phyloP scores from a whole-genome alignment of 768 basidiomycete genomes.

The Psilocybe tampanensis region DNA sequence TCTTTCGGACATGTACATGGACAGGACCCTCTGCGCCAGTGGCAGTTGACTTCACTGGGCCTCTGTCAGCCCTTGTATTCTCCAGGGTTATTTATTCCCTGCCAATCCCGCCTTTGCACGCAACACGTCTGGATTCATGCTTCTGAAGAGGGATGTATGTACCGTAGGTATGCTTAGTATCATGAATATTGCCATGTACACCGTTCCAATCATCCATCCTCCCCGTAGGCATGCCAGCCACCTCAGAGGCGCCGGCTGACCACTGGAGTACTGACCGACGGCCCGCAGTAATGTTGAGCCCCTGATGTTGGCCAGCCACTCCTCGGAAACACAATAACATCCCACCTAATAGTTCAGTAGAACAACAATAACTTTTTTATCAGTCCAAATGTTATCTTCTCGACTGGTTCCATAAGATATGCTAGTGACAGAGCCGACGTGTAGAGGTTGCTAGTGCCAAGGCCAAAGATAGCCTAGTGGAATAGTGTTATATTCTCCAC shows the following conservation, averaged over 20 bases:
- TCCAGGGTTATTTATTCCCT: background rate
- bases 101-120: constrained; percentile 1
- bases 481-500: too few relatives aligned
- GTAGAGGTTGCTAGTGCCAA: background rate
- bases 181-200: background rate
- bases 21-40: background rate
- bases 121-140: too few relatives aligned
- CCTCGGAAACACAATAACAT: background rate
- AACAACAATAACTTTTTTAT: too few relatives aligned
- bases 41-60: background rate
- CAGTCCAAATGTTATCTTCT: background rate
- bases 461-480: background rate
- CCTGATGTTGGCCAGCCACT: background rate
- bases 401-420: background rate
- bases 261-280: background rate
- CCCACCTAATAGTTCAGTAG: too few relatives aligned
- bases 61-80: background rate
- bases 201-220: background rate
- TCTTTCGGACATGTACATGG: background rate
- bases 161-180: background rate
- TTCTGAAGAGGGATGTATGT: background rate
- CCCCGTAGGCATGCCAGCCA: constrained; percentile 1
- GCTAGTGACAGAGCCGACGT: background rate
- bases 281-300: background rate
- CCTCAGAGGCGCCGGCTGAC: background rate